Base-by-base conservation (phyloP, 306 rosid species). In the Urtica urens region DNA sequence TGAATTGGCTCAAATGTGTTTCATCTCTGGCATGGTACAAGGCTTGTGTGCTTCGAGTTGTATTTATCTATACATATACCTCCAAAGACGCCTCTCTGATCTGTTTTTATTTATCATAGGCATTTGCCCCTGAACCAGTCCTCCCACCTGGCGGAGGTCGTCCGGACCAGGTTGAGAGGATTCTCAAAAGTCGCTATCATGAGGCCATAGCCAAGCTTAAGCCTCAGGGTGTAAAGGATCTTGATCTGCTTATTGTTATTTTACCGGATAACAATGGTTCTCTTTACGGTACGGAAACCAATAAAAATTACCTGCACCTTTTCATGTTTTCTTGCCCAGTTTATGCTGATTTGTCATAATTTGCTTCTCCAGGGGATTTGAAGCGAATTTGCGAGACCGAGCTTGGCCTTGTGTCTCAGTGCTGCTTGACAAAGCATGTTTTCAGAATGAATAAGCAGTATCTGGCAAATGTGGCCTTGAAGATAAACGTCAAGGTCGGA, bases 351-450 rank as follows among this genome's bases (percentile, higher is more conserved):
- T 3, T 27, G 34, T 46, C 14, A 26, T 49, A 2, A 40, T 4
- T 20, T 39, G 25, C 51, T 43, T 52, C 22, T 77, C 53, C 66
- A 92, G 99, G 99, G 71, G 99, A 92, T 34, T 56, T 86, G 19
- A 92, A 92, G 29, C 75, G 96, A 0, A 92, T 92, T 5, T 86
- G 99, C 59, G 99, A 92, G 76, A 92, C 99, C 0, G 99, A 92
- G 20, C 86, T 92, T 27, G 99, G 99, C 31, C 65, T 92, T 31
- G 94, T 92, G 25, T 92, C 99, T 8, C 99, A 92, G 40, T 92
- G 99, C 54, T 92, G 96, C 47, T 62, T 92, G 65, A 86, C 96
- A 0, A 92, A 78, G 51, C 93, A 92, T 34, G 99, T 92, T 0
- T 82, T 66, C 25, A 79, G 50, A 57, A 92, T 86, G 96, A 79